Base-by-base conservation (phyloP, 2,329 filamentous ascomycete genomes). In the Beauveria medogensis region DNA sequence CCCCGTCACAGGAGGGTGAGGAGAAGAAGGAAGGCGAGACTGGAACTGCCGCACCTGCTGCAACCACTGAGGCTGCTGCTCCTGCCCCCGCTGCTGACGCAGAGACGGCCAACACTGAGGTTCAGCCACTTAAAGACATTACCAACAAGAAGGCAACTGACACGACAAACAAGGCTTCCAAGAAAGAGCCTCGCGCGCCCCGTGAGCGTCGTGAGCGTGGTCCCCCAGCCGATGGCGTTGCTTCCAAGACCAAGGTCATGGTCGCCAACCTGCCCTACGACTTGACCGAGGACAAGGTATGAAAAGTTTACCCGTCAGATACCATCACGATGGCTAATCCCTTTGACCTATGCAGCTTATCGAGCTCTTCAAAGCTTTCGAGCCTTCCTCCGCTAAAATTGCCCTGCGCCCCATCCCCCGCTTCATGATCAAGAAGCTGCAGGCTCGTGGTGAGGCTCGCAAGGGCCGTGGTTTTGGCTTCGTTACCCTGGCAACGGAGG, bases 361-460 rank as follows among this genome's bases (percentile, higher is more conserved):
- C 81, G 93, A 99, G 77, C 90, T 99, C 72, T 99, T 99, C 80
- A 83, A 85, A 72, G 90, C 86, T 65, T 99, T 97, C 82, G 84
- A 92, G 73, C 94, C 94, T 64, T 88, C 89, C 69, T 95, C 92
- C 66, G 93, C 94, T 77, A 99, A 97, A 87, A 97, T 99, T 73
- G 94, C 94, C 67, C 91, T 99, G 69, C 93, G 94, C 71, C 94
- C 94, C 57, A 99, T 99, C 69, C 94, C 94, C 69, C 92, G 93
- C 71, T 99, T 97, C 83, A 99, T 99, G 94, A 94, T 99, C 80
- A 97, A 97, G 89, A 99, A 99, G 86, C 91, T 99, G 65, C 92
- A 96, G 81, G 92, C 93, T 71, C 93, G 94, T 74, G 92, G 92
- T 73, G 94, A 99, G 82, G 88, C 93, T 71, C 94, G 94, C 82